phyloP scores from a whole-genome alignment of 768 basidiomycete species.

The Obba rivulosa region DNA sequence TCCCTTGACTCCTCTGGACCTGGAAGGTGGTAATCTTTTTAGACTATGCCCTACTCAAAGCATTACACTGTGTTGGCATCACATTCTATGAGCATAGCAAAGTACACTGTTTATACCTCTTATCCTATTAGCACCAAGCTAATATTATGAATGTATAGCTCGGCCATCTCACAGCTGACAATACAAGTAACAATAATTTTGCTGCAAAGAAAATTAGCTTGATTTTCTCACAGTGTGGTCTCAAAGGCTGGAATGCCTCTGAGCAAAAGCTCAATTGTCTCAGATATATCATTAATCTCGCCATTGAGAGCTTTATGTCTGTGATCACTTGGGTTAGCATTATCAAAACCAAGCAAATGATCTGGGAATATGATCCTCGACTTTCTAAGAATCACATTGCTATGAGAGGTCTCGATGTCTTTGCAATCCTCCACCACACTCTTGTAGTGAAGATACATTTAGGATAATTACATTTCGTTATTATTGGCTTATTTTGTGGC shows the following conservation, averaged over 20 bases:
- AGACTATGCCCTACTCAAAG: no score
- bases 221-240: not conserved
- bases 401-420: slow-evolving; percentile 24
- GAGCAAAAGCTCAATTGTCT: slow-evolving; percentile 15
- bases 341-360: slow-evolving; percentile 23
- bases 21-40: no score
- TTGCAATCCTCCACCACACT: slow-evolving; percentile 23
- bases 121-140: not conserved
- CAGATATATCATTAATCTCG: slow-evolving; percentile 26
- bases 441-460: slow-evolving; percentile 27
- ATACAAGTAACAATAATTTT: not conserved
- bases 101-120: not conserved
- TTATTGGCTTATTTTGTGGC: not conserved
- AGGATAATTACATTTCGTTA: not conserved
- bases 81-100: no score
- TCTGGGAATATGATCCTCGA: slow-evolving; percentile 31
- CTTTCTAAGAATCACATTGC: slow-evolving; percentile 17
- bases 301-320: slow-evolving; percentile 22
- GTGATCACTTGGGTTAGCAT: slow-evolving; percentile 25
- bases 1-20: no score
- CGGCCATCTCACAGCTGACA: not conserved
- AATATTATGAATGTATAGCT: not conserved
- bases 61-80: no score
- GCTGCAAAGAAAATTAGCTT: not conserved
- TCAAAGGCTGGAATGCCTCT: no score